These are phyloP conservation scores for Alectoria sarmentosa DNA, from an alignment of 495 filamentous ascomycete genomes.

Conservation along the genomic window DNA sequence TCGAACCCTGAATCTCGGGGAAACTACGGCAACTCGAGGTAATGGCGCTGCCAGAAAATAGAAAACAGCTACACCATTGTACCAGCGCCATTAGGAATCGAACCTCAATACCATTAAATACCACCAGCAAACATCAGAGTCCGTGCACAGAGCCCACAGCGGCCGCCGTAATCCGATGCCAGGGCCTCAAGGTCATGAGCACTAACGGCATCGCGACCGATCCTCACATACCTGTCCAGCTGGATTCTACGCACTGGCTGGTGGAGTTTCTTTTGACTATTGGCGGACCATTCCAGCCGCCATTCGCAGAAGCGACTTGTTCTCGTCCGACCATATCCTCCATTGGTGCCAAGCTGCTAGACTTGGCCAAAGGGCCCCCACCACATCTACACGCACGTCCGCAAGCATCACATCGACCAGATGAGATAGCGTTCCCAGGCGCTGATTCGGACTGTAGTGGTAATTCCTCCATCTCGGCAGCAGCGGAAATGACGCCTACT, in stretches of 20 bases:
- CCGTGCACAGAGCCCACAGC: background rate
- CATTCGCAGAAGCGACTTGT: background rate
- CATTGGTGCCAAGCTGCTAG: background rate
- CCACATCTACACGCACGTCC: background rate
- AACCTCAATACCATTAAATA: too few species aligned
- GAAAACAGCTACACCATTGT: too few species aligned
- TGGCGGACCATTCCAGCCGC: background rate
- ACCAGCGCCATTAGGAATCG: too few species aligned
- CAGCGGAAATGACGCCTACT: background rate
- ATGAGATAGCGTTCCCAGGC: background rate
- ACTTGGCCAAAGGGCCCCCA: background rate
- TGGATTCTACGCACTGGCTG: background rate
- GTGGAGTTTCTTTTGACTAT: background rate
- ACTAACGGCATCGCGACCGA: background rate
- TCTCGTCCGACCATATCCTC: background rate
- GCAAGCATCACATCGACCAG: background rate
- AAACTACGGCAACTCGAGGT: too few species aligned
- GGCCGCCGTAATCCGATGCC: background rate
- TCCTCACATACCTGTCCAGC: background rate
- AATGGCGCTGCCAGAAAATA: too few species aligned
- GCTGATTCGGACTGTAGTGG: background rate
- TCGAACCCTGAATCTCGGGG: too few species aligned
- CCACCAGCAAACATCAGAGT: too few species aligned
- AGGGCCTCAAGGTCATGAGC: background rate
- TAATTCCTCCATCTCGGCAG: background rate